Conservation (phyloP, 1,284 basidiomycete genomes). For the Nidula niveotomentosa region DNA sequence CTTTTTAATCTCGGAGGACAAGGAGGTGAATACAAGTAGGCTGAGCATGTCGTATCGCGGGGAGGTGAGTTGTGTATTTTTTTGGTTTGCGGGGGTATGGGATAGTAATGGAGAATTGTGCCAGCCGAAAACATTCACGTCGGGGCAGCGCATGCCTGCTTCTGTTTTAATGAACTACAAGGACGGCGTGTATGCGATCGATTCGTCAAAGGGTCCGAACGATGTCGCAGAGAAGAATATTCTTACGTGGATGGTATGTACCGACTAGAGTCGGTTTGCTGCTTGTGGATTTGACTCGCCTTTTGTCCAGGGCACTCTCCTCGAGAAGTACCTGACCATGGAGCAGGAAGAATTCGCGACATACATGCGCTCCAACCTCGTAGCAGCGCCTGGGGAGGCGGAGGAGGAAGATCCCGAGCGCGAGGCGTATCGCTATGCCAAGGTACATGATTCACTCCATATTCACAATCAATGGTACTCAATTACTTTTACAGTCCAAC, state of each 20-base stretch:
- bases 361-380: conserved; percentile 46
- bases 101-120: too few species aligned
- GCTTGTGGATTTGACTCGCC: too few species aligned
- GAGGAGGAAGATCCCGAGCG: conserved; percentile 25
- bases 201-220: conserved; percentile 60
- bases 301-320: conserved; percentile 68
- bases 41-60: conserved; percentile 60
- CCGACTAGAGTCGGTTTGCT: too few species aligned
- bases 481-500: conserved; percentile 46
- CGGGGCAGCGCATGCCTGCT: conserved; percentile 80
- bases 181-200: conserved; percentile 78
- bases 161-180: conserved; percentile 68
- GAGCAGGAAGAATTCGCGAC: conserved; percentile 64
- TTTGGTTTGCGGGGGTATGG: too few species aligned
- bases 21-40: conserved; percentile 54
- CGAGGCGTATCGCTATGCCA: conserved; percentile 85
- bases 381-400: conserved; percentile 24
- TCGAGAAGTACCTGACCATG: conserved; percentile 89
- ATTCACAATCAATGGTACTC: not conserved
- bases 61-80: conserved; percentile 45
- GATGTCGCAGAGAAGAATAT: conserved; percentile 59
- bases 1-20: conserved; percentile 74
- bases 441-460: conserved; percentile 41
- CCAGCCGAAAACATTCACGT: conserved; percentile 69
- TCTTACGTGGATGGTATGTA: conserved; percentile 75